phyloP scores from a whole-genome alignment of 2,329 filamentous ascomycete genomes.

The Rhinocladiella mackenziei region DNA sequence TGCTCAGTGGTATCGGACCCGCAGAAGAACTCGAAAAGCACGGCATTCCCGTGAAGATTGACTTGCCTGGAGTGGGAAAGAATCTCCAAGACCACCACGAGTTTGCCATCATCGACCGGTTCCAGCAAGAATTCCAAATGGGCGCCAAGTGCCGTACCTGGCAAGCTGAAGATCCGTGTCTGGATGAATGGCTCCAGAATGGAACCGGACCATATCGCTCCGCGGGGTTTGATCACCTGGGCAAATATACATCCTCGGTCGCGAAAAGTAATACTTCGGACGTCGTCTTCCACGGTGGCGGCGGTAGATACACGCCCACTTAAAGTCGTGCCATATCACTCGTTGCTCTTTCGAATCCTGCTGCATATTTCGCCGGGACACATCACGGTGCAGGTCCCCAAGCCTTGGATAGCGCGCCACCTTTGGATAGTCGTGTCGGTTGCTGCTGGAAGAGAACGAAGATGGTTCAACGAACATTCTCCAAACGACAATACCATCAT shows the following conservation, averaged over 20 bases:
- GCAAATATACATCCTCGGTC: too few species aligned
- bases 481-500: slow-evolving; percentile 8
- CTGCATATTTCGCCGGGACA: background rate
- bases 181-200: too few species aligned
- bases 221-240: too few species aligned
- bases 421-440: background rate
- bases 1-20: slow-evolving; percentile 61
- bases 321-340: background rate
- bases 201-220: too few species aligned
- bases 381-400: background rate
- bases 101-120: too few species aligned
- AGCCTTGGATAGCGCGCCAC: background rate
- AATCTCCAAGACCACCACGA: slow-evolving; percentile 57
- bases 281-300: too few species aligned
- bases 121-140: too few species aligned
- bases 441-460: background rate
- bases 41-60: slow-evolving; percentile 51
- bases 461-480: background rate
- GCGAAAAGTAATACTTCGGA: too few species aligned
- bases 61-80: slow-evolving; percentile 60
- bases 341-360: background rate
- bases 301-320: background rate
- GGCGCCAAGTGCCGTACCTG: too few species aligned
- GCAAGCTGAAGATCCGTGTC: too few species aligned
- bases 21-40: slow-evolving; percentile 49